phyloP scores from a whole-genome alignment of 164 flowering plant species.

The Tinospora cordifolia region DNA sequence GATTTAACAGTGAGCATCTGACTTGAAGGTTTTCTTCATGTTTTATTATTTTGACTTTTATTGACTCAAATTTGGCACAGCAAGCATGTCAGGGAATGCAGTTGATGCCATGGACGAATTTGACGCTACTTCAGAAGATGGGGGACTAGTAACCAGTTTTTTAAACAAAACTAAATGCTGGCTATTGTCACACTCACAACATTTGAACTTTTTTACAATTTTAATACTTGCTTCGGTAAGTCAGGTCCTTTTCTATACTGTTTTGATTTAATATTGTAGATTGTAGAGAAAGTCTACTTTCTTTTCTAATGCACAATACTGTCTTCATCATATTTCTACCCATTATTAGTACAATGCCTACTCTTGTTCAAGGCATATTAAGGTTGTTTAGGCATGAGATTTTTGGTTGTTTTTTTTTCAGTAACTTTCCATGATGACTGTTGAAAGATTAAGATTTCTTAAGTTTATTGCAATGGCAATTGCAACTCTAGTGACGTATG shows the following conservation, averaged over 20 bases:
- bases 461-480: too few species aligned
- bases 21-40: background rate
- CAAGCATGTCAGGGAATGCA: constrained; percentile 59
- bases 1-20: background rate
- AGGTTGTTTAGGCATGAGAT: background rate
- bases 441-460: too few species aligned
- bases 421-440: too few species aligned
- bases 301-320: too few species aligned
- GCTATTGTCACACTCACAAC: constrained; percentile 72
- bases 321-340: background rate
- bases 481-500: too few species aligned
- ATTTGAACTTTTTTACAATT: constrained; percentile 77
- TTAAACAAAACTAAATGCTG: constrained; percentile 49
- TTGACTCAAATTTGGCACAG: constrained; percentile 33
- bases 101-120: constrained; percentile 63
- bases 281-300: background rate
- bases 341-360: background rate
- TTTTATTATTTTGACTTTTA: background rate
- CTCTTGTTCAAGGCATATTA: background rate
- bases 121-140: constrained; percentile 43
- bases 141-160: constrained; percentile 37
- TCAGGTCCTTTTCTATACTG: constrained; percentile 10
- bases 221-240: constrained; percentile 93
- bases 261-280: background rate
- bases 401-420: background rate